A percentile compares a stretch with the other conserved stretches of the same genome.
phyloP scores from a whole-genome alignment of 306 rosid species.

The Lupinus albus region DNA sequence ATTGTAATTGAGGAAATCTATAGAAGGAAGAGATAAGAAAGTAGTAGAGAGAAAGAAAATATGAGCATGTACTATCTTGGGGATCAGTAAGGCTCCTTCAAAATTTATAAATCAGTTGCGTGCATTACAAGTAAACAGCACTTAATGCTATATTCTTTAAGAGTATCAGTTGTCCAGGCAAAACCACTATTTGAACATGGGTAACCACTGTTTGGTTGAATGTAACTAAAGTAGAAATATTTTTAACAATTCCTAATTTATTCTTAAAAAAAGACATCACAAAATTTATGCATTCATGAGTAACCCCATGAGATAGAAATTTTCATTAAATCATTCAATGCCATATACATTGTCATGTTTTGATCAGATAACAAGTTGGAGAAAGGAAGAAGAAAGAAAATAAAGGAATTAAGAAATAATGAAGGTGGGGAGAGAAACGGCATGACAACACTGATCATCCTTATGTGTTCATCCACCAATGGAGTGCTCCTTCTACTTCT shows the following conservation, averaged over 20 bases:
- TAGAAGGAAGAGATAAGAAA: neutral
- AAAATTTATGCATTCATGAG: neutral
- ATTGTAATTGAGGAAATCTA: neutral
- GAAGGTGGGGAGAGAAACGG: neutral
- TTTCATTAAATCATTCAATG: constrained; percentile 16
- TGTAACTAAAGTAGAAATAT: neutral
- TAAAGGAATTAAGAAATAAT: neutral
- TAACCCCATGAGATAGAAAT: neutral
- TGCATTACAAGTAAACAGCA: neutral
- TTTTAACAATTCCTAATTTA: neutral
- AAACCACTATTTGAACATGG: constrained; percentile 9
- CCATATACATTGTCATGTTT: constrained; percentile 21
- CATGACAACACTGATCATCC: neutral
- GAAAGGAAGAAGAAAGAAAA: neutral
- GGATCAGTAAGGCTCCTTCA: neutral
- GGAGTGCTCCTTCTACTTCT: constrained; percentile 13
- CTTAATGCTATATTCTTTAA: neutral
- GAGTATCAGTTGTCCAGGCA: neutral
- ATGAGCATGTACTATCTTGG: neutral
- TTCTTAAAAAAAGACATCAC: neutral
- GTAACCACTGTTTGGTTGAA: neutral
- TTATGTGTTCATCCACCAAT: neutral
- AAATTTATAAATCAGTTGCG: neutral
- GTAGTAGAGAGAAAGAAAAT: neutral
- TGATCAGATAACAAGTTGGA: neutral